phyloP scores from a whole-genome alignment of 352 stramenopile species.

The Globisporangium camurandrum region DNA sequence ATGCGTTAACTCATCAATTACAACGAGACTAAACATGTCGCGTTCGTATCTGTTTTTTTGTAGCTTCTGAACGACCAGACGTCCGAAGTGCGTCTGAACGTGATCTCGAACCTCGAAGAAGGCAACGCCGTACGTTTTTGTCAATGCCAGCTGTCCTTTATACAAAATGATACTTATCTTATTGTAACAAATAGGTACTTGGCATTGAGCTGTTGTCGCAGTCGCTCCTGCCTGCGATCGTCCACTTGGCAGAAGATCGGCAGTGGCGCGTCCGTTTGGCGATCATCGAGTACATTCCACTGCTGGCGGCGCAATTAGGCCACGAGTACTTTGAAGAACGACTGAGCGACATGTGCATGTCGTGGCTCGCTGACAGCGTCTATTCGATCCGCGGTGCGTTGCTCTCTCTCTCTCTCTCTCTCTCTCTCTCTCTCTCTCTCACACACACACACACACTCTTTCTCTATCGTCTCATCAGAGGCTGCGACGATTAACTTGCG shows the following conservation, averaged over 20 bases:
- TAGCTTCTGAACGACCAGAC: conserved; percentile 94
- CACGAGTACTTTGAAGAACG: conserved; percentile 95
- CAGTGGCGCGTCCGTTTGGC: conserved; percentile 98
- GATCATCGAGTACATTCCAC: conserved; percentile 98
- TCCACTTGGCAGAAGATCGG: conserved; percentile 96
- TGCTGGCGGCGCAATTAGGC: conserved; percentile 94
- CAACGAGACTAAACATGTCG: neutral
- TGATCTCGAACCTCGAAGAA: conserved; percentile 96
- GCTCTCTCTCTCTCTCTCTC: too few species aligned
- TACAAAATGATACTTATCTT: neutral
- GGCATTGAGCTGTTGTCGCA: conserved; percentile 95
- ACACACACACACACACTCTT: too few species aligned
- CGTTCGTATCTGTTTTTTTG: conserved; percentile 2
- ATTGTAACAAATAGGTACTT: conserved; percentile 74
- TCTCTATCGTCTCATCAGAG: conserved; percentile 30
- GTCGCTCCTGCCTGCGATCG: conserved; percentile 95
- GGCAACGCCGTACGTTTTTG: conserved; percentile 85
- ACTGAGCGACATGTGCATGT: conserved; percentile 93
- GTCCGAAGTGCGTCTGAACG: conserved; percentile 97
- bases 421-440: too few species aligned
- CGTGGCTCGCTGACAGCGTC: conserved; percentile 96
- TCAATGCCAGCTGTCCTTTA: conserved; percentile 1
- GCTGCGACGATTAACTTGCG: conserved; percentile 95
- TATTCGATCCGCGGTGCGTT: conserved; percentile 88
- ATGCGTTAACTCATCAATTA: neutral